These are phyloP conservation scores for Turnera subulata DNA, from an alignment of 345 rosid genomes.

Conservation along the genomic window DNA sequence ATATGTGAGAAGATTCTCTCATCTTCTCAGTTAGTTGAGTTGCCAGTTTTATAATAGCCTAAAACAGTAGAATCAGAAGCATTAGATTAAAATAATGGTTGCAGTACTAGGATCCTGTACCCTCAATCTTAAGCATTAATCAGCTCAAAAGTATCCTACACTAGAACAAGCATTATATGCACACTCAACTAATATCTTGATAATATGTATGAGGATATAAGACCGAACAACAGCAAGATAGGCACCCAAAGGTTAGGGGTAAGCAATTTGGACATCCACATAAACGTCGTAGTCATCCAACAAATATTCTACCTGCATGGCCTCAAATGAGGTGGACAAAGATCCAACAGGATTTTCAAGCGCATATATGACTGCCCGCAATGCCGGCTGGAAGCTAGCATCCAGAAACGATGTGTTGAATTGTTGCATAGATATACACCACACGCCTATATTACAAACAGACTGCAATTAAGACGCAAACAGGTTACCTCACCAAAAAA, in stretches of 20 bases:
- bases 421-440: constrained; percentile 64
- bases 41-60: constrained; percentile 47
- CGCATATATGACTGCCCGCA: constrained; percentile 47
- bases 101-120: neutral
- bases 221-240: neutral
- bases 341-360: constrained; percentile 60
- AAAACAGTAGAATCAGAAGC: constrained; percentile 9
- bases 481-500: constrained; percentile 5
- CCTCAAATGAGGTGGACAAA: constrained; percentile 55
- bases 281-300: neutral
- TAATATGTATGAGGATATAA: neutral
- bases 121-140: neutral
- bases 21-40: constrained; percentile 38
- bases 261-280: neutral
- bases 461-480: constrained; percentile 33
- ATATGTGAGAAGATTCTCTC: constrained; percentile 45
- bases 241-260: neutral
- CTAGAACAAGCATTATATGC: neutral
- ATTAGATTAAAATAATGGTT: neutral
- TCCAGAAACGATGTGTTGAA: constrained; percentile 26
- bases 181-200: neutral
- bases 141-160: neutral
- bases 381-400: constrained; percentile 29
- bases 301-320: constrained; percentile 40
- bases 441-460: constrained; percentile 46